Evolutionary conservation across 176 grass and related monocot species (phyloP), one percentile per base, ranked within the genome.

Genomic region (Pharus latifolius): DNA sequence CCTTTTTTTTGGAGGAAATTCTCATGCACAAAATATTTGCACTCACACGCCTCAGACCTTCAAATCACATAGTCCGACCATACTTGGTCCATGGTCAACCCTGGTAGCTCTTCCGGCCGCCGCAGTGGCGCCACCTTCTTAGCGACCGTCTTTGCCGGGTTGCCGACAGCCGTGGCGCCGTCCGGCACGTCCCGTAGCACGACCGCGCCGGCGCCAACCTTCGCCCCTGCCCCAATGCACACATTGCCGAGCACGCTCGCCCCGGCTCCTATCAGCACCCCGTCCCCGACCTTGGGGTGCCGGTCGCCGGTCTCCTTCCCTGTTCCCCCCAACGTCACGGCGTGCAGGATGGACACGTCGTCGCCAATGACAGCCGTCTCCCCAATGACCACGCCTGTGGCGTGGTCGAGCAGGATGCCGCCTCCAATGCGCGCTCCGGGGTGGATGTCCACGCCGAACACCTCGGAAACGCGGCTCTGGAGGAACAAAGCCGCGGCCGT

Each of bases 381-480:
- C 1, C 90, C 95, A 70, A 99, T 86, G 46, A 99, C 90, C 47
- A 99, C 44, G 7, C 90, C 95, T 0, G 95, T 99, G 7, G 95
- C 95, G 74, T 99, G 95, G 90, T 99, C 95, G 53, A 99, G 18
- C 3, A 99, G 70, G 63, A 99, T 77, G n/a, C 95, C 95, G 7
- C 74, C 20, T 8, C 95, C 95, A 23, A 99, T 86, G 65, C 75
- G 80, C 50, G 95, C 95, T 10, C 82, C 90, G 0, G 95, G 95
- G 82, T 99, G 95, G 85, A 99, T 94, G 83, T 99, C 95, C 10
- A 99, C 95, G 26, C 83, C 81, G 68, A 99, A 99, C 55, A 61
- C 95, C 83, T 99, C 95, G n/a, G 95, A 99, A 0, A 72, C 76
- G 25, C 90, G 90, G 81, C 84, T 91, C 78, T 99, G 95, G 22